These are phyloP conservation scores for Cutaneotrichosporon mucoides DNA, from an alignment of 1,284 basidiomycete genomes.

Conservation along the genomic window DNA sequence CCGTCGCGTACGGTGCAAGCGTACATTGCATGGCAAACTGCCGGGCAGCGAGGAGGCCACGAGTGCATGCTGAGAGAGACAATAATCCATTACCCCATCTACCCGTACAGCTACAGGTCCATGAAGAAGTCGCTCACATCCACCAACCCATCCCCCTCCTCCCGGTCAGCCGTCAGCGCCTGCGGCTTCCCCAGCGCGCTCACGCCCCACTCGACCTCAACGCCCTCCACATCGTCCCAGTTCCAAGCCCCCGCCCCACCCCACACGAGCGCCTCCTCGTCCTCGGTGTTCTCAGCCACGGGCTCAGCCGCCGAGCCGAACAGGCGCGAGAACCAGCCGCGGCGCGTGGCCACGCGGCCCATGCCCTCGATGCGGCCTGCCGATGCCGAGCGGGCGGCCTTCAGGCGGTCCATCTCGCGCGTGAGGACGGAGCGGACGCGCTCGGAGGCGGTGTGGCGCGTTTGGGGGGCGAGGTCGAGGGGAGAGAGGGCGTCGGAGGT, in stretches of 20 bases:
- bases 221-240: conserved; percentile 47
- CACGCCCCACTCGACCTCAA: conserved; percentile 39
- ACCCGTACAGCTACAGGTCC: conserved; percentile 16
- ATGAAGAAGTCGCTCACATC: conserved; percentile 36
- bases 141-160: conserved; percentile 34
- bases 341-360: conserved; percentile 28
- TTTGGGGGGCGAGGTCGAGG: conserved; percentile 20
- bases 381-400: conserved; percentile 31
- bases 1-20: too few relatives aligned
- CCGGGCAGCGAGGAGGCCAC: too few relatives aligned
- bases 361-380: conserved; percentile 46
- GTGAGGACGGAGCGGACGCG: conserved; percentile 40
- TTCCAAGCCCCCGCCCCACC: conserved; percentile 38
- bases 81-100: too few relatives aligned
- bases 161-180: background rate
- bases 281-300: conserved; percentile 23
- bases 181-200: conserved; percentile 28
- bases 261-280: conserved; percentile 42
- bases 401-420: conserved; percentile 46
- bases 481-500: conserved; percentile 16
- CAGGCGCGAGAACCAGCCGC: conserved; percentile 25
- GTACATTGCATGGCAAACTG: too few relatives aligned
- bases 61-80: too few relatives aligned
- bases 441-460: conserved; percentile 30
- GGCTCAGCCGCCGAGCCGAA: conserved; percentile 21